A percentile compares a stretch with the other conserved stretches of the same genome.
Conservation (phyloP, 306 rosid genomes). For the Vicia sativa region DNA sequence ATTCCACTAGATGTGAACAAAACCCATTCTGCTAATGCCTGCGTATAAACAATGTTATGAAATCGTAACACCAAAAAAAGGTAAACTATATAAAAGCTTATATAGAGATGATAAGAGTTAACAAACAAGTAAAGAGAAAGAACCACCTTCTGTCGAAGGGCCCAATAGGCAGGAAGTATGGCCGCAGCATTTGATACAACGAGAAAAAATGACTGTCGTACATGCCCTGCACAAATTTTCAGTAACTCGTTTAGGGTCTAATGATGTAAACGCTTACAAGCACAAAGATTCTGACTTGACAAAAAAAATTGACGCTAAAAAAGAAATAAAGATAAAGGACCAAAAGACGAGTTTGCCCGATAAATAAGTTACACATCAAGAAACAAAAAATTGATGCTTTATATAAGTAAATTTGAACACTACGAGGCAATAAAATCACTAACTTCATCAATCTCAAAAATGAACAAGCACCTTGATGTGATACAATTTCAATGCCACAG, state of each 20-base stretch:
- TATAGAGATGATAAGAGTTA: constrained; percentile 8
- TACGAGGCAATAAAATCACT: not conserved
- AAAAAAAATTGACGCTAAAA: not conserved
- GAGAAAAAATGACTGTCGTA: constrained; percentile 79
- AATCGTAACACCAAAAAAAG: not conserved
- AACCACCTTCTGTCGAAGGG: constrained; percentile 82
- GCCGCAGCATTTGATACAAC: constrained; percentile 87
- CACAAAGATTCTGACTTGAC: not conserved
- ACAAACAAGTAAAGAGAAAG: constrained; percentile 10
- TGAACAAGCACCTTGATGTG: constrained; percentile 67
- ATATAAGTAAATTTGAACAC: not conserved
- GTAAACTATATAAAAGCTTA: constrained; percentile 1
- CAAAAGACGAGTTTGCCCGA: not conserved
- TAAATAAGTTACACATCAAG: constrained; percentile 12
- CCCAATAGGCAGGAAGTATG: constrained; percentile 90
- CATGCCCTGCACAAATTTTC: constrained; percentile 62
- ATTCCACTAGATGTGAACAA: constrained; percentile 85
- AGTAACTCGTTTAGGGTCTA: constrained; percentile 1
- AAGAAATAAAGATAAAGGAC: not conserved
- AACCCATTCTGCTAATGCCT: constrained; percentile 96
- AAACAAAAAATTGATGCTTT: not conserved
- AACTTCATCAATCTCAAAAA: constrained; percentile 38
- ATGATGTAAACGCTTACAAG: not conserved
- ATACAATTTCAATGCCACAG: constrained; percentile 81
- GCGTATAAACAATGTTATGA: constrained; percentile 41